phyloP scores from a whole-genome alignment of 352 stramenopile species.

The Phytophthora niederhauseri region DNA sequence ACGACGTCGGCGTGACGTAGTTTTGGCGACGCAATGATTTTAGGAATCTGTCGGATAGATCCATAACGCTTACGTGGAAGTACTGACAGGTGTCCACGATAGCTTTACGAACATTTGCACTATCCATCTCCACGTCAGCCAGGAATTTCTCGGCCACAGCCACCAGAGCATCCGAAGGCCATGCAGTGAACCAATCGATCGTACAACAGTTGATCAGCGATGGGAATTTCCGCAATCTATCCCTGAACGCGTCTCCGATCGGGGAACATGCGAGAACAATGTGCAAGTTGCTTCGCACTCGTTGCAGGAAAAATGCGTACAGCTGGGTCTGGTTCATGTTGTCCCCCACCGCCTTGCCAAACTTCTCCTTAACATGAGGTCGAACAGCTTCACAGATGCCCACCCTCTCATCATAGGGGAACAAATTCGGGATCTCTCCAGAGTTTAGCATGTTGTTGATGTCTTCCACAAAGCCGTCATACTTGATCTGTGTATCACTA shows the following conservation, averaged over 20 bases:
- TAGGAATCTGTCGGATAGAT: slow-evolving; percentile 87
- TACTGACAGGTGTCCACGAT: slow-evolving; percentile 94
- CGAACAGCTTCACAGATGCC: slow-evolving; percentile 92
- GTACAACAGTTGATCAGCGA: slow-evolving; percentile 97
- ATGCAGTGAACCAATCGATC: slow-evolving; percentile 98
- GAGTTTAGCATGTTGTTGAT: slow-evolving; percentile 98
- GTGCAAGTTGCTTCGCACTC: slow-evolving; percentile 92
- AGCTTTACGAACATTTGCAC: slow-evolving; percentile 57
- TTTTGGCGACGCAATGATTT: slow-evolving; percentile 89
- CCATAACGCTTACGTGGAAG: slow-evolving; percentile 93
- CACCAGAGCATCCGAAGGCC: slow-evolving; percentile 93
- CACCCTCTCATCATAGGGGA: slow-evolving; percentile 92
- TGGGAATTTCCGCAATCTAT: slow-evolving; percentile 95
- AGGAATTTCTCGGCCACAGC: slow-evolving; percentile 95
- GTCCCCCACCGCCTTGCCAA: slow-evolving; percentile 89
- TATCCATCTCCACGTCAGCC: slow-evolving; percentile 90
- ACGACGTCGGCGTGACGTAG: slow-evolving; percentile 96
- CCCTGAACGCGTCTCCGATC: slow-evolving; percentile 94
- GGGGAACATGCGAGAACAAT: slow-evolving; percentile 95
- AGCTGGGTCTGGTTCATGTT: slow-evolving; percentile 92
- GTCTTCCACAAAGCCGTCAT: slow-evolving; percentile 96
- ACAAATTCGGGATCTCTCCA: slow-evolving; percentile 96
- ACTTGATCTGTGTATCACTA: slow-evolving; percentile 96
- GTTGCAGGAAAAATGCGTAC: slow-evolving; percentile 94
- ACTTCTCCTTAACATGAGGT: slow-evolving; percentile 92